These are phyloP conservation scores for Cylindrotheca closterium DNA, from an alignment of 108 stramenopile genomes.

Conservation along the genomic window DNA sequence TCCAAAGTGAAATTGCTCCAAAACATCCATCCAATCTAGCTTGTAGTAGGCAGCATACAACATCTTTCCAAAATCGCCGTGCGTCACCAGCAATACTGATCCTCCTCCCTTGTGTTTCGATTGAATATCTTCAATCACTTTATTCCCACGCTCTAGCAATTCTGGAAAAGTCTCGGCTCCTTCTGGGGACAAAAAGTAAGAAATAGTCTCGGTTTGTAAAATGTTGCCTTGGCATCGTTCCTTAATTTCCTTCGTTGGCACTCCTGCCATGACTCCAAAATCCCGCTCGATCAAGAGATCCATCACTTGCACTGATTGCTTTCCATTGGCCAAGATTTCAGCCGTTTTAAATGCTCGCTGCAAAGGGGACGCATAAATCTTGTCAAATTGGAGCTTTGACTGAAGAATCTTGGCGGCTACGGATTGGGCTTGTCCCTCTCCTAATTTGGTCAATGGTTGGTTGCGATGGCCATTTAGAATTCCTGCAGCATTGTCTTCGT, in stretches of 20 bases:
- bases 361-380: constrained; percentile 52
- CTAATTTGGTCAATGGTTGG: constrained; percentile 34
- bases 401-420: constrained; percentile 36
- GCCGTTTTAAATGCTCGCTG: constrained; percentile 45
- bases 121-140: constrained; percentile 13
- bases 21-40: constrained; percentile 45
- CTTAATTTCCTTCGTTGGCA: constrained; percentile 36
- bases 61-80: constrained; percentile 65
- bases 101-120: neutral
- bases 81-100: constrained; percentile 40
- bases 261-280: constrained; percentile 49
- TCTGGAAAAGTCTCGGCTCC: constrained; percentile 60
- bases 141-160: constrained; percentile 35
- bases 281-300: constrained; percentile 37
- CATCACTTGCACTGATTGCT: neutral
- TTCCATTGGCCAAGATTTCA: constrained; percentile 13
- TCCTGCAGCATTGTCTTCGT: constrained; percentile 45
- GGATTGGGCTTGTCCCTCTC: constrained; percentile 29
- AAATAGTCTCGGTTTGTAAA: constrained; percentile 37
- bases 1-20: constrained; percentile 55
- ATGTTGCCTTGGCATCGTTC: constrained; percentile 32
- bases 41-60: constrained; percentile 53
- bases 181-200: constrained; percentile 49
- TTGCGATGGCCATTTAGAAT: constrained; percentile 55
- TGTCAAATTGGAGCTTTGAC: constrained; percentile 26